Base-by-base conservation (phyloP, 2,329 filamentous ascomycete species). In the Paracamarosporium sp. region DNA sequence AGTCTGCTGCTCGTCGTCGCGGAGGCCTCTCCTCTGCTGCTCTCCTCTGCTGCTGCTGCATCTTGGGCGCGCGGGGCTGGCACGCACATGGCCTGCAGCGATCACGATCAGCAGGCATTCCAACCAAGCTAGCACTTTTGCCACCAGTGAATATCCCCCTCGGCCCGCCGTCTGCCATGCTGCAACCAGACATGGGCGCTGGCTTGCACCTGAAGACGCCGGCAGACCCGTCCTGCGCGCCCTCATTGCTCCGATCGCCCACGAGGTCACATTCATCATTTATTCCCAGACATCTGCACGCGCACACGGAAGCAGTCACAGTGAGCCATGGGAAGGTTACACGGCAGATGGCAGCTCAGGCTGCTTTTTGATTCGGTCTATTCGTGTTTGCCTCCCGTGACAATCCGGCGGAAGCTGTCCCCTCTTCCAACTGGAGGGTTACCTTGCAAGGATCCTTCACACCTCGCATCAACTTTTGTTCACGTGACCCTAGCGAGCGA, bases 351-450 rank as follows among this genome's bases (percentile, higher is more conserved):
- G 56, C 43, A 46, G 30, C 38, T 59, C 55, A 40, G 45, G 40
- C 44, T 55, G 47, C 56, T 53, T 48, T 58, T 61, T 62, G 47
- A 67, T 68, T 66, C 57, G 61, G 59, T 36, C 11, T 30, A 24
- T 35, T 11, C 53, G 59, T 60, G 59, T 59, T 62, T 50, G 60
- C 58, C 53, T 63, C 56, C 64, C 53, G 63, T 67, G 64, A 60
- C 64, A 51, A 45, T 58, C 62, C 53, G 60, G 61, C 60, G 60
- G 65, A 62, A 64, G 56, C 61, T 64, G 57, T 55, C 60, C 45
- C 43, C 50, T 55, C 62, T 63, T 70, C 71, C 68, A 70, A 73
- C 67, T 72, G 72, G 70, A 64, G 61, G 65, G 60, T 59, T 40
- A 57, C 56, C 53, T 62, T 57, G 52, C 62, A 62, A 56, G 63